Base-by-base conservation (phyloP, 164 flowering plant genomes). In the Magnolia kwangsiensis region DNA sequence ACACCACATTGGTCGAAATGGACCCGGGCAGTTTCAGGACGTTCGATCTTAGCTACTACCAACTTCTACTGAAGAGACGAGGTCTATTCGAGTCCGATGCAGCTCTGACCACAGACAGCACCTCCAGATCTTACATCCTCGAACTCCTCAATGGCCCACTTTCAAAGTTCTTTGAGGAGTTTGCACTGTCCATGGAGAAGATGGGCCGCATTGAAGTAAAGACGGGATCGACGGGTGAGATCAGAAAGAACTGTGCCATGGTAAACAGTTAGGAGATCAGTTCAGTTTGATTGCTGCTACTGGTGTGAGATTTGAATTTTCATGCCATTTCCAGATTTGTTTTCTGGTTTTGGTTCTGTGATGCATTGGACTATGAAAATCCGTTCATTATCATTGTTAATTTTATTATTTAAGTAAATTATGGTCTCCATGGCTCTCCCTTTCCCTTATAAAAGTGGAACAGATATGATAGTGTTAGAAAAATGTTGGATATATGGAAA, bases 21-120 rank as follows among this genome's bases (percentile, higher is more conserved):
- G 94, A 89, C 72, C 95, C 95, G 4, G 92, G 93, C 13, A 90
- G 90, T 76, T 81, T 78, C 74, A 85, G 77, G 24, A 83, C 88
- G 2, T 90, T 90, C 27, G 96, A 91, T 71, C 73, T 66, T 5
- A 68, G 76, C 69, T 91, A 90, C 78, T 91, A 80, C 83, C 79
- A 78, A 1, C 67, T 77, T 9, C 78, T 90, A 0, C 61, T 82
- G 9, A 87, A 90, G 72, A 86, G 89, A 74, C 80, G 89, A 74
- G 96, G 96, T 5, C 79, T 91, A 1, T 90, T 91, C 58, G 23
- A 31, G 23, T 89, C 95, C 0, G 95, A 92, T 81, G 80, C 90
- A 3, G 87, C 92, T 58, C 86, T 92, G 50, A 85, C 81, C 27
- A 81, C 84, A 7, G 78, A 86, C 71, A 9, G 61, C 18, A 70